Percentiles rank a stretch among this genome's conserved stretches.
phyloP scores from a whole-genome alignment of 805 yeast species.

The Teunomyces cretensis region DNA sequence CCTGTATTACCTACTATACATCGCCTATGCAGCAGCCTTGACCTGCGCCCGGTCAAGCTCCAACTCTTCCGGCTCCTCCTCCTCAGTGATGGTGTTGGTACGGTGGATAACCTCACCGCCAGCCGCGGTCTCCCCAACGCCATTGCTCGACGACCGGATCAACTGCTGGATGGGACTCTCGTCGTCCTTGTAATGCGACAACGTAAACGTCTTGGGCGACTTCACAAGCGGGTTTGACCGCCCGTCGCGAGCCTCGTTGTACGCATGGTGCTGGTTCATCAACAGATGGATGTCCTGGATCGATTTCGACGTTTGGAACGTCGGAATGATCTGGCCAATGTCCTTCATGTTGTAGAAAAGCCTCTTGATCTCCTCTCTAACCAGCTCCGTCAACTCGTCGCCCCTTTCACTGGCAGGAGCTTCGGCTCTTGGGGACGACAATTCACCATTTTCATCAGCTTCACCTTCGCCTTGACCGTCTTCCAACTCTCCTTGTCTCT shows the following conservation, averaged over 20 bases:
- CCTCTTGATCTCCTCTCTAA: constrained; percentile 33
- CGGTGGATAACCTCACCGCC: constrained; percentile 24
- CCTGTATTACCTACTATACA: constrained; percentile 5
- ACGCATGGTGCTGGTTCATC: constrained; percentile 2
- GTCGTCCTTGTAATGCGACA: constrained; percentile 33
- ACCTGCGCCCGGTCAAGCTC: constrained; percentile 7
- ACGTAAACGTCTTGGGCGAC: constrained; percentile 42
- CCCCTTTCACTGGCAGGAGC: background rate
- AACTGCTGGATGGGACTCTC: constrained; percentile 40
- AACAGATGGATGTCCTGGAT: constrained; percentile 17
- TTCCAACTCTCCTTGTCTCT: background rate
- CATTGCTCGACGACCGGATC: constrained; percentile 20
- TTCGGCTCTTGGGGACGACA: too few species aligned
- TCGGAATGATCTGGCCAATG: constrained; percentile 32
- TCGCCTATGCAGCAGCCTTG: constrained; percentile 5
- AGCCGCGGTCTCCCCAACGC: background rate
- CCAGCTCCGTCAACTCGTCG: constrained; percentile 32
- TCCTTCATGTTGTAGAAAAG: constrained; percentile 31
- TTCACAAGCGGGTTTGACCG: constrained; percentile 27
- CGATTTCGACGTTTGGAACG: constrained; percentile 30
- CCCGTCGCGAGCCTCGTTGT: background rate
- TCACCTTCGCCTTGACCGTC: constrained; percentile 4
- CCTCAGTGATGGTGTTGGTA: constrained; percentile 40
- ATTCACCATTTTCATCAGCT: constrained; percentile 8
- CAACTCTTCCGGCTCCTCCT: constrained; percentile 34